Evolutionary conservation across 225 moss, liverwort and hornwort species (phyloP).

Genomic region (Physcomitrium patens): DNA sequence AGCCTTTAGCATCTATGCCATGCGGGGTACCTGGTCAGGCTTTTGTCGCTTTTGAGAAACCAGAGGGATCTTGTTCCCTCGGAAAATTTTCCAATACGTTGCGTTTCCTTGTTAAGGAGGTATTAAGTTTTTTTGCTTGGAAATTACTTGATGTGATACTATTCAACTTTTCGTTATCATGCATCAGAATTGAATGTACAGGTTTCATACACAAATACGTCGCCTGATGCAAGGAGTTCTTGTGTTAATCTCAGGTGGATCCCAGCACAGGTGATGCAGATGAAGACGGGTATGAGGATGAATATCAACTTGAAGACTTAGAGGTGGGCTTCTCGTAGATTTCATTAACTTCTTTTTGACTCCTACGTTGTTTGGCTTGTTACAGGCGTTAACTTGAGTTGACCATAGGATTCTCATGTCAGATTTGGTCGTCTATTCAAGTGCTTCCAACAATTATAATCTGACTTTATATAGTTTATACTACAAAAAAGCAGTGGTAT

Average conservation of each 20-base stretch:
- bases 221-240: neutral
- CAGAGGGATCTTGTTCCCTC: conserved; percentile 55
- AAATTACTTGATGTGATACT: conserved; percentile 11
- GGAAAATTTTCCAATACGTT: conserved; percentile 75
- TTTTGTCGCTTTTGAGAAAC: conserved; percentile 74
- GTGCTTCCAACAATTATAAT: neutral
- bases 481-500: neutral
- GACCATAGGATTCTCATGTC: neutral
- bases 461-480: neutral
- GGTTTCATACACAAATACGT: conserved; percentile 4
- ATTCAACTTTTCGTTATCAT: neutral
- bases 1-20: conserved; percentile 67
- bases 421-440: neutral
- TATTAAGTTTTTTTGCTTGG: conserved; percentile 21
- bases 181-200: neutral
- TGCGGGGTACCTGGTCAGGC: conserved; percentile 72
- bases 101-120: conserved; percentile 81
- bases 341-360: neutral
- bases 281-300: conserved; percentile 78
- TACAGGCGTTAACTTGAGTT: neutral
- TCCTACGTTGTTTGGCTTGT: neutral
- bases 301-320: conserved; percentile 71
- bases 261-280: conserved; percentile 75
- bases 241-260: conserved; percentile 59
- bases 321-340: conserved; percentile 50